phyloP scores from a whole-genome alignment of 2,329 filamentous ascomycete species.

The Colletotrichum sp. region DNA sequence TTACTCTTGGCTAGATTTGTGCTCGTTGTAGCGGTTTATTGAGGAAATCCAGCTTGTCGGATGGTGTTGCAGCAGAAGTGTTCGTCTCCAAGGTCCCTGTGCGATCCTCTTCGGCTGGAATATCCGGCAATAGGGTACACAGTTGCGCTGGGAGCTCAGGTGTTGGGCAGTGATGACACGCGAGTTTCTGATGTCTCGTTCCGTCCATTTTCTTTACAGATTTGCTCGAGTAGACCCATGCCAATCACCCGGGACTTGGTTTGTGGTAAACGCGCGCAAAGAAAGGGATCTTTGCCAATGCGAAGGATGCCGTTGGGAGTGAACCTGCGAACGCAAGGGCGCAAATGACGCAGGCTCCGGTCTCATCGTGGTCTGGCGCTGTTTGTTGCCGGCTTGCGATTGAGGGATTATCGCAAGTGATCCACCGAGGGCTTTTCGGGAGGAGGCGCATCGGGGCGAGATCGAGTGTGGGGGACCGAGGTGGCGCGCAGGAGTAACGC shows the following conservation, averaged over 20 bases:
- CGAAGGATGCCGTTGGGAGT: neutral
- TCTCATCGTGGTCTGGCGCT: neutral
- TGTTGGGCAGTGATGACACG: neutral
- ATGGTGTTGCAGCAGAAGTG: neutral
- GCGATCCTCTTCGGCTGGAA: neutral
- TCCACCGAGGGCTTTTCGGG: neutral
- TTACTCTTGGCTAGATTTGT: slow-evolving; percentile 3
- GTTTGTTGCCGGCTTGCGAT: neutral
- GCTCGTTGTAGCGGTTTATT: slow-evolving; percentile 3
- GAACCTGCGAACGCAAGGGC: neutral
- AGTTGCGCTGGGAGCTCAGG: neutral
- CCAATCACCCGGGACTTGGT: neutral
- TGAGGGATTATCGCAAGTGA: slow-evolving; percentile 2
- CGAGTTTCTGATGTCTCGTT: neutral
- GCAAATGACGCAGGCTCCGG: neutral
- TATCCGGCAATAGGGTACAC: neutral
- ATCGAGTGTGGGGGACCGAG: neutral
- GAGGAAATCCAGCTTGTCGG: neutral
- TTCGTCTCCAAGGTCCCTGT: neutral
- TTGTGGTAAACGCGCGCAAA: neutral
- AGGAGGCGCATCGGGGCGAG: neutral
- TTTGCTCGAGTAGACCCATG: neutral
- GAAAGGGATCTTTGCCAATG: neutral
- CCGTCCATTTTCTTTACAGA: neutral
- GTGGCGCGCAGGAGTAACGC: neutral